Evolutionary conservation across 768 basidiomycete genomes (phyloP).

Genomic region (Suillus weaverae): DNA sequence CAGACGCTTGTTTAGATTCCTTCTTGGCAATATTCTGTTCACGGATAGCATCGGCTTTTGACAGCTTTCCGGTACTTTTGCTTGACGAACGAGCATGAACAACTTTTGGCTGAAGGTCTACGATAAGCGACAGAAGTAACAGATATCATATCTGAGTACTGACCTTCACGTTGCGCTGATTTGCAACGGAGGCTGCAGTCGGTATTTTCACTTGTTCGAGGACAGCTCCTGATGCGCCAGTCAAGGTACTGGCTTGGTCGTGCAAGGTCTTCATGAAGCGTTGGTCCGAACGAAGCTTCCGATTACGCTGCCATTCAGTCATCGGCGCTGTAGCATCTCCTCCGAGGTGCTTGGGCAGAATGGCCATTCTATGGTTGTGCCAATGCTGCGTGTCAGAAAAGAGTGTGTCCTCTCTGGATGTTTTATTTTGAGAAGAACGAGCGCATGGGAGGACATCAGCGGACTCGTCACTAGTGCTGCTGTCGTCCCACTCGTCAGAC

Average conservation of each 20-base stretch:
- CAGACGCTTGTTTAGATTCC: constrained; percentile 38
- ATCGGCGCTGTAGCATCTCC: constrained; percentile 38
- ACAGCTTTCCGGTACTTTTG: constrained; percentile 30
- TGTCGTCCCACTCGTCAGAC: constrained; percentile 20
- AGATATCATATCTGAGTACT: not conserved
- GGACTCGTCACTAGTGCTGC: constrained; percentile 18
- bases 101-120: constrained; percentile 15
- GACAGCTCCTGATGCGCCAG: constrained; percentile 56
- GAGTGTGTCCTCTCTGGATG: constrained; percentile 39
- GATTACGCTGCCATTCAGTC: constrained; percentile 38
- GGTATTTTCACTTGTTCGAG: constrained; percentile 58
- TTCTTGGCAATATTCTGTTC: constrained; percentile 48
- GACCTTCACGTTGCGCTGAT: constrained; percentile 16
- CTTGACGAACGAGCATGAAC: constrained; percentile 20
- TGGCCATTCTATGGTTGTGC: constrained; percentile 50
- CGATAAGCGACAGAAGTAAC: not conserved
- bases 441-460: constrained; percentile 5
- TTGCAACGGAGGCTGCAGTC: constrained; percentile 31
- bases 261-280: constrained; percentile 57
- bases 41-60: constrained; percentile 42
- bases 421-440: not conserved
- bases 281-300: constrained; percentile 47
- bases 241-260: constrained; percentile 59
- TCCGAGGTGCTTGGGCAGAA: constrained; percentile 56
- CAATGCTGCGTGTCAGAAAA: constrained; percentile 59